These are phyloP conservation scores for Chrysophaeum taylorii DNA, from an alignment of 352 stramenopile genomes.

Conservation along the genomic window DNA sequence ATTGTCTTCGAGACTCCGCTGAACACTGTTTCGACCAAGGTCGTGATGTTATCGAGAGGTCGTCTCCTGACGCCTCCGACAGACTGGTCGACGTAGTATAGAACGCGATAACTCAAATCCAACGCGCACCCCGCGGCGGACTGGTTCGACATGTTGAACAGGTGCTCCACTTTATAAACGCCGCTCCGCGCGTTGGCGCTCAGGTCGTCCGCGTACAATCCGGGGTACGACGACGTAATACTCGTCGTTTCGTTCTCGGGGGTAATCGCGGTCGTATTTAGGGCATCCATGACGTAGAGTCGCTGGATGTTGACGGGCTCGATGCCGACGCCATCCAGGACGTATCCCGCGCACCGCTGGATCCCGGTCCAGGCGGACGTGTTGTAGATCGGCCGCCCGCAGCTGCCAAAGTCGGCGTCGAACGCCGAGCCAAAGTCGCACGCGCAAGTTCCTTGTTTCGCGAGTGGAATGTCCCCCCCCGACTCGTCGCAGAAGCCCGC, in stretches of 20 bases:
- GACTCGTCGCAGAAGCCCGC: conserved; percentile 10
- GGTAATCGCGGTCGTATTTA: neutral
- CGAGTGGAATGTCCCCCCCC: neutral
- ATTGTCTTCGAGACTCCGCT: neutral
- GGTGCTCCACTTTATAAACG: no score
- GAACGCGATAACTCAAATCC: conserved; percentile 11
- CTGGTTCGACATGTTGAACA: conserved; percentile 21
- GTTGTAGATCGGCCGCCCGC: conserved; percentile 18
- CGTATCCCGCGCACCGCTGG: conserved; percentile 18
- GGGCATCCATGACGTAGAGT: neutral
- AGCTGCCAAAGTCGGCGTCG: conserved; percentile 17
- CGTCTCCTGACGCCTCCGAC: conserved; percentile 1
- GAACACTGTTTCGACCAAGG: neutral
- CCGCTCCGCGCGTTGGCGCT: no score
- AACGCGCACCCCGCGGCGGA: conserved; percentile 9
- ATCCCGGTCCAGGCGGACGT: conserved; percentile 22
- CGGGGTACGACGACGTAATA: no score
- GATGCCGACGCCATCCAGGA: neutral
- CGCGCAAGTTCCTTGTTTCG: conserved; percentile 16
- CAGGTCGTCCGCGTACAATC: no score
- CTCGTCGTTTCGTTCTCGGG: no score
- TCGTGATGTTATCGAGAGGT: neutral
- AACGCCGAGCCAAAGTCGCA: conserved; percentile 23
- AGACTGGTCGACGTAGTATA: conserved; percentile 20
- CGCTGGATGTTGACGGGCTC: neutral